Evolutionary conservation across 1,284 basidiomycete genomes (phyloP).

Genomic region (Inonotus obliquus): DNA sequence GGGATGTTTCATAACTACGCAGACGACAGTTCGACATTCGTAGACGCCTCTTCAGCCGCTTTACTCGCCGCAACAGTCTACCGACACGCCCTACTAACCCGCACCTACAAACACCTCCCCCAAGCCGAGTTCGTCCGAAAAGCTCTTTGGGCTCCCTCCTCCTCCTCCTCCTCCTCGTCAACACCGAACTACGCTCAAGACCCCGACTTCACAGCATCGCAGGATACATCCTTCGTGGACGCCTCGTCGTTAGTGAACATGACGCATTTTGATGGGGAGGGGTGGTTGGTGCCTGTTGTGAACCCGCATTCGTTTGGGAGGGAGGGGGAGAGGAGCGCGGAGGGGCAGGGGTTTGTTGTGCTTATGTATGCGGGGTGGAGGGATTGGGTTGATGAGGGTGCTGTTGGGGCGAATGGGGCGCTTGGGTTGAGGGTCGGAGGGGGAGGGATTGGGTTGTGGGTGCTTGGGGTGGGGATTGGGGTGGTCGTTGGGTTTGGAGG

Average conservation of each 20-base stretch:
- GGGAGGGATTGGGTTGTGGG: not conserved
- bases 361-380: conserved; percentile 66
- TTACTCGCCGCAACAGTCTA: conserved; percentile 78
- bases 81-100: conserved; percentile 52
- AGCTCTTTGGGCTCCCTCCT: conserved; percentile 38
- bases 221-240: conserved; percentile 19
- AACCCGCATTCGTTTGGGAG: conserved; percentile 54
- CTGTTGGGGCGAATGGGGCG: conserved; percentile 33
- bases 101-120: conserved; percentile 46
- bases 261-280: conserved; percentile 47
- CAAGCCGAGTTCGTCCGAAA: conserved; percentile 53
- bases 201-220: not conserved
- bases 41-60: conserved; percentile 72
- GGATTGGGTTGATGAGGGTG: conserved; percentile 59
- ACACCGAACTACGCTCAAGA: not conserved
- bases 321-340: conserved; percentile 48
- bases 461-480: not conserved
- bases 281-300: conserved; percentile 68
- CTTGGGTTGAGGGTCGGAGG: not conserved
- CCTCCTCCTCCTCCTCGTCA: not conserved
- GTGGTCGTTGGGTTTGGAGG: not conserved
- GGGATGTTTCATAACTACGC: conserved; percentile 77
- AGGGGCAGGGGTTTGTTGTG: conserved; percentile 68
- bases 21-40: conserved; percentile 56
- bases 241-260: conserved; percentile 26